A percentile compares a stretch with the other conserved stretches of the same genome.
phyloP scores from a whole-genome alignment of 2,329 filamentous ascomycete genomes.

The Cordyceps pruinosa region DNA sequence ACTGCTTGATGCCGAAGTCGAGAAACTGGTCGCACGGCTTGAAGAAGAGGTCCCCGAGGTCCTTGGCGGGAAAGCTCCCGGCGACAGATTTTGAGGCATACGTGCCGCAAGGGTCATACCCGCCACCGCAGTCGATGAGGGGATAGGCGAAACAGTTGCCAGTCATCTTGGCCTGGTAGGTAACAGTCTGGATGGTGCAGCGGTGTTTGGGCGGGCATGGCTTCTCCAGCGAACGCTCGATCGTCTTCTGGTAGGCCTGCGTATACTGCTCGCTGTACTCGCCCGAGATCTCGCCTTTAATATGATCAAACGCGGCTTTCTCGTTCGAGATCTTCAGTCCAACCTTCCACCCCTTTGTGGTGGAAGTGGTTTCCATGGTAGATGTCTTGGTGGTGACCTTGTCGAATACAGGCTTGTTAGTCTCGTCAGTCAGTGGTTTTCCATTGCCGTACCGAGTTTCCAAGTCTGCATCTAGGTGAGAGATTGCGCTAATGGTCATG shows the following conservation, averaged over 20 bases:
- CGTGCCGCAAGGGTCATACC: neutral
- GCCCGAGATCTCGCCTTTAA: neutral
- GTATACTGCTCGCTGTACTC: slow-evolving; percentile 1
- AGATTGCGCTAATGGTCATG: neutral
- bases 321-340: neutral
- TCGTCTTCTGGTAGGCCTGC: neutral
- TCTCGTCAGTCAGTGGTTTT: no score
- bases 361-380: neutral
- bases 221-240: neutral
- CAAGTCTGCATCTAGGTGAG: neutral
- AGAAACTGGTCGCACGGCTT: neutral
- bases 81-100: neutral
- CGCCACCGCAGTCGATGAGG: neutral
- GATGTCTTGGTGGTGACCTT: neutral
- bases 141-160: neutral
- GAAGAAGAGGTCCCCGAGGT: neutral
- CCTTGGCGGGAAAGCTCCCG: neutral
- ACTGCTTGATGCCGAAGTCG: neutral
- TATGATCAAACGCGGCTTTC: neutral
- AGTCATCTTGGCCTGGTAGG: neutral
- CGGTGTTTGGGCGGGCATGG: neutral
- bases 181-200: neutral
- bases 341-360: neutral
- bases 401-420: neutral
- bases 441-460: neutral